Conservation (phyloP, 495 filamentous ascomycete genomes). For the Cudoniella acicularis region DNA sequence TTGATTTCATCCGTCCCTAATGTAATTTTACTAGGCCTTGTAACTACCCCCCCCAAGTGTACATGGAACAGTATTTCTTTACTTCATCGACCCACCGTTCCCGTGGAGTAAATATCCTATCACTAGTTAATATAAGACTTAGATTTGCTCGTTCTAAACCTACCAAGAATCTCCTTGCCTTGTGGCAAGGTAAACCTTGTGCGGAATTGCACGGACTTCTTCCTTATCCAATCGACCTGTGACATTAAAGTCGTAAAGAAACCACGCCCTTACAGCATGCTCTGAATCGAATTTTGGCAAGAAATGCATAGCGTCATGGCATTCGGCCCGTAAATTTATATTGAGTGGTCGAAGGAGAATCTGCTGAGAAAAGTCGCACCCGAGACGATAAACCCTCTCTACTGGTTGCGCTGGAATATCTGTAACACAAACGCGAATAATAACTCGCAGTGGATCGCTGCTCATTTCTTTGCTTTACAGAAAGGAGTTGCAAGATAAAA, state of each 20-base stretch:
- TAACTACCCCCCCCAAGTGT: constrained; percentile 12
- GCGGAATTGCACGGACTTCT: constrained; percentile 7
- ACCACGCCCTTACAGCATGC: constrained; percentile 2
- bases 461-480: too few relatives aligned
- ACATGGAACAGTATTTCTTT: constrained; percentile 4
- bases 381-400: constrained; percentile 1
- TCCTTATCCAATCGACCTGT: constrained; percentile 1
- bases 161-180: constrained; percentile 6
- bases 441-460: constrained; percentile 7
- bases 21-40: background rate
- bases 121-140: background rate
- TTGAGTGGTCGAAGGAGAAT: constrained; percentile 10
- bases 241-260: constrained; percentile 13
- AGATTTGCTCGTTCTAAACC: background rate
- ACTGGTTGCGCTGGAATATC: constrained; percentile 5
- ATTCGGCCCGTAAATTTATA: background rate
- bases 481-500: too few relatives aligned
- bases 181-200: constrained; percentile 12
- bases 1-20: background rate
- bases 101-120: constrained; percentile 14
- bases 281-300: constrained; percentile 8
- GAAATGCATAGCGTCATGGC: constrained; percentile 5
- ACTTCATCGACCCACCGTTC: constrained; percentile 1
- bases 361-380: constrained; percentile 9
- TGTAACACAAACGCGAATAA: constrained; percentile 6